phyloP scores from a whole-genome alignment of 345 rosid species.

The Geranium rotundifolium region DNA sequence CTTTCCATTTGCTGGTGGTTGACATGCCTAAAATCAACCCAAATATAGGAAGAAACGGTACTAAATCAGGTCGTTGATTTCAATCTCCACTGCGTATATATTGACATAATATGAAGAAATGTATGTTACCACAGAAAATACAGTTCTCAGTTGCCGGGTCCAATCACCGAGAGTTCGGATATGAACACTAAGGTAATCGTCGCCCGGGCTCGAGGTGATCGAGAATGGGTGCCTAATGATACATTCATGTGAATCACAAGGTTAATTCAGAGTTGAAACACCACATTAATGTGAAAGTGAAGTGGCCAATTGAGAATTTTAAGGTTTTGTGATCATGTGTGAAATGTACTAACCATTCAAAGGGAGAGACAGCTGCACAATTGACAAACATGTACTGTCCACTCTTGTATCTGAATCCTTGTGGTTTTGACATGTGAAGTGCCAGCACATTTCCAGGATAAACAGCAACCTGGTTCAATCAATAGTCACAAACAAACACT shows the following conservation, averaged over 20 bases:
- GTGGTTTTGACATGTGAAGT: conserved; percentile 63
- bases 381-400: conserved; percentile 82
- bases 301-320: not conserved
- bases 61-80: too few relatives aligned
- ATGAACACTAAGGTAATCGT: conserved; percentile 63
- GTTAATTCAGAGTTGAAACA: too few relatives aligned
- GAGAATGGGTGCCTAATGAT: conserved; percentile 73
- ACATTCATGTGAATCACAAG: not conserved
- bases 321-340: not conserved
- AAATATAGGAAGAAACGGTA: too few relatives aligned
- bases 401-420: conserved; percentile 68
- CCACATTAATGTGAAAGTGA: too few relatives aligned
- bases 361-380: conserved; percentile 74
- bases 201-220: conserved; percentile 77
- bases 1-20: conserved; percentile 39
- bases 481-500: not conserved
- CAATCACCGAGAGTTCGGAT: conserved; percentile 74
- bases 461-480: conserved; percentile 37
- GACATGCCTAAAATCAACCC: conserved; percentile 35
- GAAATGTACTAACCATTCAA: conserved; percentile 47
- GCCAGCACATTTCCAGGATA: conserved; percentile 77
- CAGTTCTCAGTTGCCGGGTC: conserved; percentile 60
- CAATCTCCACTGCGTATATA: too few relatives aligned
- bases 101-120: not conserved
- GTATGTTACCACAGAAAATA: conserved; percentile 47